Base-by-base conservation (phyloP, 768 basidiomycete species). In the Tulasnella sp. region DNA sequence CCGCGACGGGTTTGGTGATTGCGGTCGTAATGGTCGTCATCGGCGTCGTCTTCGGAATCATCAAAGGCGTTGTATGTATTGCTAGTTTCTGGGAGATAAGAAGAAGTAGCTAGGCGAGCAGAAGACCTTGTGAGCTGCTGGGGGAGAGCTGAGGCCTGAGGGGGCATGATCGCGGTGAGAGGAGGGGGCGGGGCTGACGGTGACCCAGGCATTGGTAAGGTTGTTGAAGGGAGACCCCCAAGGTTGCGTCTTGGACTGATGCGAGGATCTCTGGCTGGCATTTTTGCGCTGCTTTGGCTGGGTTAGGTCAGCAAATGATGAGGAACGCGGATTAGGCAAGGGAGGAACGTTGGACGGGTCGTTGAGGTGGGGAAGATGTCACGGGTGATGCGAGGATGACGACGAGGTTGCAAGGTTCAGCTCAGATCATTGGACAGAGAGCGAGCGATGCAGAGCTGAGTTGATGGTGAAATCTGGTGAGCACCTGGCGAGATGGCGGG, bases 221-320 rank as follows among this genome's bases (percentile, higher is more conserved):
- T 34, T 24, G 44, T 76, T 12, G 24, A 24, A 58, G 75, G 44
- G 73, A 40, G n/a, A n/a, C n/a, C n/a, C n/a, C n/a, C n/a, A n/a
- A n/a, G 73, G 73, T 40, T 40, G n/a, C 39, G n/a, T 27, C 73
- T 40, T 40, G 73, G 75, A 56, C 75, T 76, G 75, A 76, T 40
- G 46, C n/a, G 39, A 39, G 75, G 75, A 38, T 76, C 75, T 76
- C 75, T 40, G 46, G 75, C 75, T 14, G 75, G 75, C 75, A 76
- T 76, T 6, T 34, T 68, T 19, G 3, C 12, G 27, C 1, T 18
- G 31, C 0, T 68, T 27, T 12, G 31, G 34, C 16, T 34, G 21
- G 36, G 31, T 36, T 18, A 16, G 56, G 18, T 18, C 12, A 6
- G 24, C 52, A 68, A 58, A 58, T 24, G 19, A 34, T 68, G 62